Base-by-base conservation (phyloP, 768 basidiomycete species). In the Paxillus rubicundulus region DNA sequence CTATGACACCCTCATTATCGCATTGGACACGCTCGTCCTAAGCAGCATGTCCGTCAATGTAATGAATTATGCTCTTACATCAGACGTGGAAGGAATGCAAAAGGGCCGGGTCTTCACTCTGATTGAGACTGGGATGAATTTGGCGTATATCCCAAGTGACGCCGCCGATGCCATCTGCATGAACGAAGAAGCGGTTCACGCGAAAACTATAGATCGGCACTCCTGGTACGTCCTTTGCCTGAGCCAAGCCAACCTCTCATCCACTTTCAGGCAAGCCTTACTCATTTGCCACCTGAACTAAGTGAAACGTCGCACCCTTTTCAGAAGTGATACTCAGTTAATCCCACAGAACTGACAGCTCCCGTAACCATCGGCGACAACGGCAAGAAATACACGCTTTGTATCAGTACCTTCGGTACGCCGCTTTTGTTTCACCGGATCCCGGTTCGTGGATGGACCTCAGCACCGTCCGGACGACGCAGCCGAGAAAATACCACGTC, bases 91-190 rank as follows among this genome's bases (percentile, higher is more conserved):
- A 2, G 66, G 64, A 2, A 63, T 70, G 5, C 67, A 72, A 6
- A 51, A 55, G 0, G 73, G 67, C 1, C 58, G 65, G 2, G 60
- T 65, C 16, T 63, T 72, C 16, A 67, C 74, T 9, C 63, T 78
- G 9, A 59, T 78, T 32, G 77, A 78, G 39, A 79, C 74, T 3
- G 77, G 77, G 21, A 73, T 72, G 12, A 77, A 76, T 38, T 55
- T 61, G 21, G 70, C 71, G 16, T 65, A 72, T 3, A 55, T 78
- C 44, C 71, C 77, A 0, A 47, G 48, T 5, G 53, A 59, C n/a
- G 65, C 74, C 1, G 61, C 69, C 30, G 62, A 75, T 51, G 70
- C 65, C 0, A 72, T 79, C 28, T 63, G 72, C n/a, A 47, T 55
- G n/a, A 59, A 78, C 28, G 63, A 65, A 18, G 74, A 72, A 0